Base-by-base conservation (phyloP, 2,329 filamentous ascomycete genomes). In the Macrophomina phaseolina region DNA sequence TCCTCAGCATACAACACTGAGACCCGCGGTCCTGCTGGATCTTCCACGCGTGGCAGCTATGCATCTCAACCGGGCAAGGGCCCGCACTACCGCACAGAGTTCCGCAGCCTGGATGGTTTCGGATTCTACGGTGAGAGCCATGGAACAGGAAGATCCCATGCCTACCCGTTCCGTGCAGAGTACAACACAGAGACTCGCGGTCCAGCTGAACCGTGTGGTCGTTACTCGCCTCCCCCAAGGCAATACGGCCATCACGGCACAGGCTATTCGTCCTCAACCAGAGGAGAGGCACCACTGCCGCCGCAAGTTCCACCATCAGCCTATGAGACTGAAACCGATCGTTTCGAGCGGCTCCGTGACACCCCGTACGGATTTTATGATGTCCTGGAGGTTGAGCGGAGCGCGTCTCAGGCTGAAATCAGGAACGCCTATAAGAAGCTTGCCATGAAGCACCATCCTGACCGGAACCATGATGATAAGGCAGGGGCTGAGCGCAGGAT, bases 391-490 rank as follows among this genome's bases (percentile, higher is more conserved):
- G 46, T 64, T 11, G 4, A 3, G 12, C 6, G 46, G 3, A 5
- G 5, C 14, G 61, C 61, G 14, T 32, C 18, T 7, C 11, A 45
- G 12, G 36, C n/a, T 5, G 46, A 64, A 11, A 52, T 64, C 49
- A 52, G 14, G 34, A 52, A 51, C 12, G 46, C 48, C 6, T 64
- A 64, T 28, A n/a, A 18, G 18, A 42, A 18, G 48, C 46, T 64
- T 1, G 34, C 61, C 2, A 12, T 64, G 3, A 8, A 4, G 61
- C 61, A 64, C 38, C 61, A 64, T 30, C 61, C 61, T 2, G 61
- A 64, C 12, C 14, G 18, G 30, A 40, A 53, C 34, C 4, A 12
- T 3, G 6, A n/a, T 11, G 42, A 51, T 7, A n/a, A 51, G 46
- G 48, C 5, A 1, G 34, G n/a, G 14, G 46, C 61, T 3, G 18